Evolutionary conservation across 192 early-diverging fungal species (phyloP).

Genomic region (Backusella psychrophila): DNA sequence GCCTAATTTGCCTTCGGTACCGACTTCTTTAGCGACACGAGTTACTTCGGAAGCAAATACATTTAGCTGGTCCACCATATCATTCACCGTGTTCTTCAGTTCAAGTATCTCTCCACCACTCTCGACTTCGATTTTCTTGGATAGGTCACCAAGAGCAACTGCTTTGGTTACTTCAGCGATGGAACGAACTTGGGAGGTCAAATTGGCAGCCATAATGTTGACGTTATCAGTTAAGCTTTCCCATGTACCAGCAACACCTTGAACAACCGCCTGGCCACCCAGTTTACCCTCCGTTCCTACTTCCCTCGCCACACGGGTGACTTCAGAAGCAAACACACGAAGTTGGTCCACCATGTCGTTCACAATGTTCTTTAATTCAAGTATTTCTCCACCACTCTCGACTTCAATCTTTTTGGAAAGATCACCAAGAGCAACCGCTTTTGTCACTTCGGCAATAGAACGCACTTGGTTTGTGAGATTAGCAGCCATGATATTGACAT

Average conservation of each 20-base stretch:
- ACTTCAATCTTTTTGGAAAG: constrained; percentile 61
- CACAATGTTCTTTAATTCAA: constrained; percentile 65
- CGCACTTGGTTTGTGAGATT: constrained; percentile 69
- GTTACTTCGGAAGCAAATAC: constrained; percentile 63
- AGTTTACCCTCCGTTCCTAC: constrained; percentile 58
- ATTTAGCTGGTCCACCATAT: constrained; percentile 56
- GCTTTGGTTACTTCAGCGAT: constrained; percentile 77
- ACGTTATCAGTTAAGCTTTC: constrained; percentile 62
- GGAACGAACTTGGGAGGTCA: constrained; percentile 76
- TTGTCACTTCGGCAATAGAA: constrained; percentile 64
- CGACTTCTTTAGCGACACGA: constrained; percentile 62
- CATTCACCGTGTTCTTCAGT: constrained; percentile 60
- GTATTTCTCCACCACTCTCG: constrained; percentile 64
- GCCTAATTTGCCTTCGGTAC: constrained; percentile 72
- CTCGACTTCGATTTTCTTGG: constrained; percentile 48
- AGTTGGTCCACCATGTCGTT: constrained; percentile 74
- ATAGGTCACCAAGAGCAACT: constrained; percentile 52
- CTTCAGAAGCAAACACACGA: constrained; percentile 54
- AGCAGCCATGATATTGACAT: constrained; percentile 67
- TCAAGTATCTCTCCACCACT: constrained; percentile 55
- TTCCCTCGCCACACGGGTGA: constrained; percentile 47
- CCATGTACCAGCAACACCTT: constrained; percentile 60
- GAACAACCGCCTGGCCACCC: constrained; percentile 48
- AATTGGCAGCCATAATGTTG: constrained; percentile 70
- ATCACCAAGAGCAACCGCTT: constrained; percentile 63